A percentile compares a stretch with the other conserved stretches of the same genome.
Evolutionary conservation across 2,329 filamentous ascomycete species (phyloP).

Genomic region (Fusarium fujikuroi): DNA sequence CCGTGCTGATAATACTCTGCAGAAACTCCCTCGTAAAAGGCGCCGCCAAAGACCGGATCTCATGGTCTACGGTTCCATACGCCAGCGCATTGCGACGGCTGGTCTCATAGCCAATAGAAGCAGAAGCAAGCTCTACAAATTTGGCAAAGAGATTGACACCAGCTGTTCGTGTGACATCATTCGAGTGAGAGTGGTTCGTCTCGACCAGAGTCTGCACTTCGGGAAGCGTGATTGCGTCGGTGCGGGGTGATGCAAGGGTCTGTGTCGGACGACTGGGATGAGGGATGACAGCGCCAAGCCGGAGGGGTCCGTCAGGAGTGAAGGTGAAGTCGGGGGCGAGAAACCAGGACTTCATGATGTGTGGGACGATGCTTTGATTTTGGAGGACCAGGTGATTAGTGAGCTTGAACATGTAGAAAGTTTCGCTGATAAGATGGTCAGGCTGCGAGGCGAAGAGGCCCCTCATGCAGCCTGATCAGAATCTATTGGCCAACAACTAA

Average conservation of each 20-base stretch:
- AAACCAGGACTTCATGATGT: not conserved
- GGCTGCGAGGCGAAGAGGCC: accelerated
- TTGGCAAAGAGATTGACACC: not conserved
- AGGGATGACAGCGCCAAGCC: not conserved
- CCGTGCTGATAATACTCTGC: accelerated
- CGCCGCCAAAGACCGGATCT: accelerated
- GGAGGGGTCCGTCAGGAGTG: not conserved
- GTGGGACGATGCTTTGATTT: accelerated
- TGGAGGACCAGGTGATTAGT: accelerated
- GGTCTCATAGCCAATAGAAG: not conserved
- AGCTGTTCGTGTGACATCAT: not conserved
- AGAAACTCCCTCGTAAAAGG: not conserved
- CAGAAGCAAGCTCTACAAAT: not conserved
- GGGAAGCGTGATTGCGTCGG: not conserved
- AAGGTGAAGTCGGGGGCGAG: not conserved
- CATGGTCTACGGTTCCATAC: not conserved
- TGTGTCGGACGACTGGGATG: not conserved
- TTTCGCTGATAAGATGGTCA: accelerated
- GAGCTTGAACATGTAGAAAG: accelerated
- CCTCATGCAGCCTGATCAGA: accelerated
- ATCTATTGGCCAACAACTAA: accelerated
- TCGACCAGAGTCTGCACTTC: not conserved
- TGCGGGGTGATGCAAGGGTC: constrained; percentile 3
- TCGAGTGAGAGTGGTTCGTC: not conserved
- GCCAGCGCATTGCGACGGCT: not conserved